Percentiles rank a stretch among this genome's conserved stretches.
Conservation (phyloP, 441 rosid genomes). For the Erysimum pusillum region DNA sequence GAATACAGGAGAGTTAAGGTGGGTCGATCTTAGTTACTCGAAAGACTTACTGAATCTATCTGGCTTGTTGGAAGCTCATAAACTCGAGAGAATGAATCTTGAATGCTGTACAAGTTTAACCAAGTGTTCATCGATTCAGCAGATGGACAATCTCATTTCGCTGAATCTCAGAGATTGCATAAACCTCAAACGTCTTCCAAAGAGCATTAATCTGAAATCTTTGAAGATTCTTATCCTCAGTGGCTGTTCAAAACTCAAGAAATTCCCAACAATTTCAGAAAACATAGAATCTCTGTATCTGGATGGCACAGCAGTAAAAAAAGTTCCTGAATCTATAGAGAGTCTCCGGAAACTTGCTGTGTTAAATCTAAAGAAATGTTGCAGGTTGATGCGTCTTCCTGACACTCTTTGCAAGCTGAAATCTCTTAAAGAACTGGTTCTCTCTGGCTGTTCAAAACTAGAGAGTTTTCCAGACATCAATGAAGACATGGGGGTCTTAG, state of each 20-base stretch:
- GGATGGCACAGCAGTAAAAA: slow-evolving; percentile 37
- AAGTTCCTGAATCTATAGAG: slow-evolving; percentile 41
- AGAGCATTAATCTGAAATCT: slow-evolving; percentile 28
- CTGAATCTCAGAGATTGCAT: slow-evolving; percentile 40
- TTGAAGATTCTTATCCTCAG: slow-evolving; percentile 44
- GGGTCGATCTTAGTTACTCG: slow-evolving; percentile 41
- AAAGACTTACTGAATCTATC: slow-evolving; percentile 34
- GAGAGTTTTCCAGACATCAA: slow-evolving; percentile 34
- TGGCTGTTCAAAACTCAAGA: slow-evolving; percentile 43
- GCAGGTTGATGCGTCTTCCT: slow-evolving; percentile 34
- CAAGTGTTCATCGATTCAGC: slow-evolving; percentile 24
- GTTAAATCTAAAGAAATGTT: slow-evolving; percentile 26
- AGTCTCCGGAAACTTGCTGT: slow-evolving; percentile 1
- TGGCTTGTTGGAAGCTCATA: slow-evolving; percentile 36
- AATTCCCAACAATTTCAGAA: slow-evolving; percentile 40
- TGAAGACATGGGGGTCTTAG: slow-evolving; percentile 41
- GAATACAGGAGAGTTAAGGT: slow-evolving; percentile 36
- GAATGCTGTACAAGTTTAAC: slow-evolving; percentile 26
- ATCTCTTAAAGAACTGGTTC: slow-evolving; percentile 34
- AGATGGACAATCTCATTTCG: slow-evolving; percentile 36
- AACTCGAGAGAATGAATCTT: slow-evolving; percentile 25
- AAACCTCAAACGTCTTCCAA: slow-evolving; percentile 41
- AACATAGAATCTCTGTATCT: slow-evolving; percentile 30
- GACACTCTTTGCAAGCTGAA: slow-evolving; percentile 37
- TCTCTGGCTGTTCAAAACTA: slow-evolving; percentile 38